Evolutionary conservation across 2,329 filamentous ascomycete genomes (phyloP).

Genomic region (Penicillium polonicum): DNA sequence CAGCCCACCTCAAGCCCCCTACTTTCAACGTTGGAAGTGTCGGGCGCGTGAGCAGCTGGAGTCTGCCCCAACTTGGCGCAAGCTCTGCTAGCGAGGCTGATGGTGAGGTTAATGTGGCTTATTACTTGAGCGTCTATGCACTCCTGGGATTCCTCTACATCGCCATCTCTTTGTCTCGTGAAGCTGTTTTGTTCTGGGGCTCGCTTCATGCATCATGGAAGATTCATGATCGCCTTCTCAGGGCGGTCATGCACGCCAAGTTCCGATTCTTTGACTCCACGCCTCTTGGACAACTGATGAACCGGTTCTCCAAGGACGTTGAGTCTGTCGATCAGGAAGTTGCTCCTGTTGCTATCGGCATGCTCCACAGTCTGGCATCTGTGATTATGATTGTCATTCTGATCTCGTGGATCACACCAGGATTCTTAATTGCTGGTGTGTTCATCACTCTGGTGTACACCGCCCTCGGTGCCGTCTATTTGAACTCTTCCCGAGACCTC

Average conservation of each 20-base stretch:
- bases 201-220: conserved; percentile 83
- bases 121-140: conserved; percentile 83
- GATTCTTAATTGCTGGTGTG: conserved; percentile 79
- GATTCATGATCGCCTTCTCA: conserved; percentile 76
- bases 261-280: conserved; percentile 99
- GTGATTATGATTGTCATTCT: conserved; percentile 83
- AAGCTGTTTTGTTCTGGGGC: conserved; percentile 87
- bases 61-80: conserved; percentile 30
- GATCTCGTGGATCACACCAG: conserved; percentile 85
- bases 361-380: conserved; percentile 64
- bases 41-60: conserved; percentile 34
- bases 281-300: conserved; percentile 93
- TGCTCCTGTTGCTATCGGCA: conserved; percentile 80
- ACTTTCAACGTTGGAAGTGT: conserved; percentile 39
- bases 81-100: conserved; percentile 18
- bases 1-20: conserved; percentile 37
- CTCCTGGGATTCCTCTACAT: conserved; percentile 75
- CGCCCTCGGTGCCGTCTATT: conserved; percentile 80
- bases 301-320: conserved; percentile 96
- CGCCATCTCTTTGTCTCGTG: conserved; percentile 75
- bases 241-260: conserved; percentile 78
- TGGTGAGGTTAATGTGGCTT: conserved; percentile 69
- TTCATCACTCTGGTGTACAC: conserved; percentile 85
- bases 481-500: conserved; percentile 88
- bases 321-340: conserved; percentile 95